Percentiles rank a stretch among this genome's conserved stretches.
These are phyloP conservation scores for Phaffia tasmanica DNA, from an alignment of 768 basidiomycete genomes.

Conservation along the genomic window DNA sequence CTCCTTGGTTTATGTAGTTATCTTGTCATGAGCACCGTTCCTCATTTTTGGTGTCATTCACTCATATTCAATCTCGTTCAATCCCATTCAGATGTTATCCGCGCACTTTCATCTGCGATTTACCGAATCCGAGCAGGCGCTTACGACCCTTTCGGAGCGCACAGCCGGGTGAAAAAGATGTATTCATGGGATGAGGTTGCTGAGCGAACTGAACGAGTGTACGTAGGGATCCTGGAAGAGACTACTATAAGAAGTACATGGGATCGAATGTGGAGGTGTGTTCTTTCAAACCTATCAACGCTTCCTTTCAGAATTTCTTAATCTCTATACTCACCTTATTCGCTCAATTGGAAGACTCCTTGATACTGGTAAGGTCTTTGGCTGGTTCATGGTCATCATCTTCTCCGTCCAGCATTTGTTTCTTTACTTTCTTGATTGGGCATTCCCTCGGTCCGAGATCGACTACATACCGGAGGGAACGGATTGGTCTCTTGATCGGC, in stretches of 20 bases:
- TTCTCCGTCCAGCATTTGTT: constrained; percentile 81
- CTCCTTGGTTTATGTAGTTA: constrained; percentile 4
- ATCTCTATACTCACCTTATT: background rate
- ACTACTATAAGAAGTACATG: constrained; percentile 53
- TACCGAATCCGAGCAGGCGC: constrained; percentile 52
- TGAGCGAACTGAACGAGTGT: constrained; percentile 70
- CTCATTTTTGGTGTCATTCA: background rate
- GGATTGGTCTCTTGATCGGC: too few relatives aligned
- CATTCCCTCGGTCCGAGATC: constrained; percentile 62
- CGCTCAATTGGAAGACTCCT: constrained; percentile 52
- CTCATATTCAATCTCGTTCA: background rate
- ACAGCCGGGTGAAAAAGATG: constrained; percentile 64
- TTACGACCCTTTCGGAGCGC: constrained; percentile 66
- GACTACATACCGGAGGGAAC: constrained; percentile 39
- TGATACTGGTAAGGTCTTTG: constrained; percentile 62
- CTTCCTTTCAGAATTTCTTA: background rate
- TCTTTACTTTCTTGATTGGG: constrained; percentile 72
- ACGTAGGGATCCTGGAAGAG: constrained; percentile 42
- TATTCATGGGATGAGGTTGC: constrained; percentile 80
- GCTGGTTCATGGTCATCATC: constrained; percentile 78
- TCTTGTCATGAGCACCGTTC: background rate
- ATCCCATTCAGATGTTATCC: constrained; percentile 56
- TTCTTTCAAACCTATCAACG: background rate
- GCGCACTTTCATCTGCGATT: constrained; percentile 72
- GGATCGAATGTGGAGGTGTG: constrained; percentile 64